Evolutionary conservation across 768 basidiomycete species (phyloP).

Genomic region (Mycena amicta): DNA sequence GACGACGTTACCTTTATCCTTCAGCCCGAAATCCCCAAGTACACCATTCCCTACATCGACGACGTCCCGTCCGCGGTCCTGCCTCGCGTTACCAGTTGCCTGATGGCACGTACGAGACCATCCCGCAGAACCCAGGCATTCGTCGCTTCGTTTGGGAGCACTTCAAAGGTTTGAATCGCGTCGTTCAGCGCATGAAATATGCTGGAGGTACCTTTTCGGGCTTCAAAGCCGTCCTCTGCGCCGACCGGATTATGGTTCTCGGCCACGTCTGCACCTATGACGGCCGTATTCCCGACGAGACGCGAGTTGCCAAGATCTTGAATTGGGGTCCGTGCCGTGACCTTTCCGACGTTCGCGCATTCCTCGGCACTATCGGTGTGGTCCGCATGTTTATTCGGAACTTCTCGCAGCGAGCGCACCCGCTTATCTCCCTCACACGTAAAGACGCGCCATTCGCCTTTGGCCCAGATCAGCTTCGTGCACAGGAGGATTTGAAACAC

Average conservation of each 20-base stretch:
- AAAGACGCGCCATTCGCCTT: slow-evolving; percentile 26
- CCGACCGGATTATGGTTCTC: slow-evolving; percentile 19
- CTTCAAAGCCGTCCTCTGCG: slow-evolving; percentile 28
- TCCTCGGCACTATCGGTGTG: neutral
- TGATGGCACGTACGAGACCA: slow-evolving; percentile 25
- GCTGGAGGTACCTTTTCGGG: slow-evolving; percentile 28
- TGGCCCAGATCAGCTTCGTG: slow-evolving; percentile 12
- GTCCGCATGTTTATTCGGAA: slow-evolving; percentile 10
- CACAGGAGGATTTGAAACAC: slow-evolving; percentile 17
- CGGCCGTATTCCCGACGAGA: slow-evolving; percentile 25
- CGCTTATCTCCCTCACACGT: slow-evolving; percentile 11
- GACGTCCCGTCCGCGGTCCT: slow-evolving; percentile 30
- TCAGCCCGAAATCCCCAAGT: slow-evolving; percentile 29
- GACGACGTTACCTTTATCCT: slow-evolving; percentile 30
- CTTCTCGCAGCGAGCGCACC: neutral
- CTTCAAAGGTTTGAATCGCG: slow-evolving; percentile 20
- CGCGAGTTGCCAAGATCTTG: slow-evolving; percentile 21
- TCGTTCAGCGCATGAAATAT: slow-evolving; percentile 27
- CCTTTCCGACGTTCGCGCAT: slow-evolving; percentile 5
- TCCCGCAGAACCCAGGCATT: slow-evolving; percentile 27
- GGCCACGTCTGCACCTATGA: slow-evolving; percentile 32
- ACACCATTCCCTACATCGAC: slow-evolving; percentile 27
- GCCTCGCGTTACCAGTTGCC: slow-evolving; percentile 18
- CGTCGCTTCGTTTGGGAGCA: slow-evolving; percentile 25
- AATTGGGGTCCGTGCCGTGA: slow-evolving; percentile 22